These are phyloP conservation scores for Diaporthe vexans DNA, from an alignment of 2,329 filamentous ascomycete genomes.

Conservation along the genomic window DNA sequence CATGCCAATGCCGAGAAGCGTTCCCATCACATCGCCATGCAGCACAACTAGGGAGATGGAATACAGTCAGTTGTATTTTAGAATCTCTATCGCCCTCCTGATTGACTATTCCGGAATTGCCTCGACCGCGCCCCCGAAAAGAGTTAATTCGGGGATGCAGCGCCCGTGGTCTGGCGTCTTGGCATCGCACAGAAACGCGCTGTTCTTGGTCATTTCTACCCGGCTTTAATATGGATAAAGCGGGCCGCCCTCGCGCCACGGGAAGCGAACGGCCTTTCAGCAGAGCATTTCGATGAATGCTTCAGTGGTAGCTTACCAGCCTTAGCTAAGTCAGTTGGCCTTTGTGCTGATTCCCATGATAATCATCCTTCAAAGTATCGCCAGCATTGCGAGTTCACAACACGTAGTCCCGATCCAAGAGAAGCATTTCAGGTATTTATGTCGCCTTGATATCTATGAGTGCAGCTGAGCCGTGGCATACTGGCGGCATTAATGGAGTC, in stretches of 20 bases:
- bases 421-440: no score
- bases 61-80: background rate
- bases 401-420: no score
- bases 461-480: no score
- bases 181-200: background rate
- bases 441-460: no score
- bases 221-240: slow-evolving; percentile 10
- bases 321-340: no score
- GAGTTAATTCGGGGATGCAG: slow-evolving; percentile 20
- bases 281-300: background rate
- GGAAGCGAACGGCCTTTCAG: background rate
- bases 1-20: background rate
- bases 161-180: slow-evolving; percentile 20
- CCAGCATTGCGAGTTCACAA: no score
- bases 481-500: no score
- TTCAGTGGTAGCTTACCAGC: no score
- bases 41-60: background rate
- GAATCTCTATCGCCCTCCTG: background rate
- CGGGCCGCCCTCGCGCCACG: background rate
- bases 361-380: no score
- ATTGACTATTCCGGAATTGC: slow-evolving; percentile 20
- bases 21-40: background rate
- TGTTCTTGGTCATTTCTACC: background rate
- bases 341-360: no score
- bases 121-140: slow-evolving; percentile 13